A percentile compares a stretch with the other conserved stretches of the same genome.
Evolutionary conservation across 1,284 basidiomycete genomes (phyloP).

Genomic region (Athelia sp.): DNA sequence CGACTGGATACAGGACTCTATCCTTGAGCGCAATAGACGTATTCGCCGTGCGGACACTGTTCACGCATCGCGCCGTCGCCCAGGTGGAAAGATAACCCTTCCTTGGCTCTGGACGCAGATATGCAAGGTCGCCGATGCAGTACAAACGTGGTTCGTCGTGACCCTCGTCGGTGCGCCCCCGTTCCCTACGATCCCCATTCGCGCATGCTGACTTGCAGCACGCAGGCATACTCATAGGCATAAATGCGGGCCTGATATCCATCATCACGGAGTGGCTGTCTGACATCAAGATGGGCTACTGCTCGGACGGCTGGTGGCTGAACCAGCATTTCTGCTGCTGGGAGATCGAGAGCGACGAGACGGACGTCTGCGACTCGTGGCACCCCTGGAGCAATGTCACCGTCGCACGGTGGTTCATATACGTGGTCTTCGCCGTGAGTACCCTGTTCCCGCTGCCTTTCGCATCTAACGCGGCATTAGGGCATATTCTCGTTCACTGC

Average conservation of each 20-base stretch:
- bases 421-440: conserved; percentile 85
- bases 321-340: conserved; percentile 98
- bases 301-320: conserved; percentile 96
- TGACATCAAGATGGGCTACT: conserved; percentile 97
- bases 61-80: conserved; percentile 45
- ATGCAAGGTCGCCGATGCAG: conserved; percentile 54
- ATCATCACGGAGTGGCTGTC: conserved; percentile 98
- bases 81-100: conserved; percentile 44
- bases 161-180: conserved; percentile 73
- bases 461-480: too few species aligned
- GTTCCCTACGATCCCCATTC: too few species aligned
- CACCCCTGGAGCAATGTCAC: conserved; percentile 83
- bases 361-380: conserved; percentile 89
- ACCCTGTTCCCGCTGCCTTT: conserved; percentile 3
- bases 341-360: conserved; percentile 83
- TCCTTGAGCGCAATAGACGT: conserved; percentile 78
- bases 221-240: conserved; percentile 84
- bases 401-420: conserved; percentile 78
- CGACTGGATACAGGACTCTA: conserved; percentile 96
- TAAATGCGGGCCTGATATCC: conserved; percentile 92
- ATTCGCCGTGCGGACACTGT: conserved; percentile 51
- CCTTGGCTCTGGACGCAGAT: conserved; percentile 64
- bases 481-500: conserved; percentile 77
- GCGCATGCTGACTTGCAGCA: neutral
- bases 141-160: conserved; percentile 77